A percentile compares a stretch with the other conserved stretches of the same genome.
Conservation (phyloP, 768 basidiomycete species). For the Lactarius psammicola region DNA sequence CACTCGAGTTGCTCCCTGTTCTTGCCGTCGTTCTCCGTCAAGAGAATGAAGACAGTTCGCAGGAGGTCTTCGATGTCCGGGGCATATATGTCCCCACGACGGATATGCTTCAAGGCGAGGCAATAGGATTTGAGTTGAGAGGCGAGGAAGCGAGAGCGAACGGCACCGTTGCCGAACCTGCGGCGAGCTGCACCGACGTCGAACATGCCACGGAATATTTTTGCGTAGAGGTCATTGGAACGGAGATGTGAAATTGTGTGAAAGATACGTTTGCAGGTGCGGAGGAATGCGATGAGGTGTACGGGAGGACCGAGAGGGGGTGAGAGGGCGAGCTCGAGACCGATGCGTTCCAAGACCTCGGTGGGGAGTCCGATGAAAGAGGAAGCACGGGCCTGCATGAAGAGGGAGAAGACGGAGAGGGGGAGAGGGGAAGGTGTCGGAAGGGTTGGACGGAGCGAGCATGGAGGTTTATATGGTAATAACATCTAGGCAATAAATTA, state of each 20-base stretch:
- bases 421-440: constrained; percentile 14
- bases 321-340: constrained; percentile 45
- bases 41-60: constrained; percentile 51
- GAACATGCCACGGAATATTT: constrained; percentile 56
- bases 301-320: constrained; percentile 47
- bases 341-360: constrained; percentile 52
- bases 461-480: constrained; percentile 23
- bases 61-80: constrained; percentile 40
- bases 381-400: constrained; percentile 8
- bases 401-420: not conserved
- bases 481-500: constrained; percentile 16
- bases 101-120: constrained; percentile 34
- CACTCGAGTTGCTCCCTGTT: constrained; percentile 56
- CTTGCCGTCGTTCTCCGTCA: constrained; percentile 66
- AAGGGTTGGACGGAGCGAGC: constrained; percentile 18
- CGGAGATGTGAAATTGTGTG: constrained; percentile 35
- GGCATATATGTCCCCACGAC: constrained; percentile 35
- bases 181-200: constrained; percentile 52
- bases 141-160: constrained; percentile 41
- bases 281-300: constrained; percentile 49
- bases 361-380: constrained; percentile 37
- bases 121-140: constrained; percentile 43
- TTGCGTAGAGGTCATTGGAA: constrained; percentile 46
- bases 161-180: constrained; percentile 44
- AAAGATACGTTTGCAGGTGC: constrained; percentile 44